A percentile compares a stretch with the other conserved stretches of the same genome.
Evolutionary conservation across 2,329 filamentous ascomycete species (phyloP).

Genomic region (Cercospora beticola): DNA sequence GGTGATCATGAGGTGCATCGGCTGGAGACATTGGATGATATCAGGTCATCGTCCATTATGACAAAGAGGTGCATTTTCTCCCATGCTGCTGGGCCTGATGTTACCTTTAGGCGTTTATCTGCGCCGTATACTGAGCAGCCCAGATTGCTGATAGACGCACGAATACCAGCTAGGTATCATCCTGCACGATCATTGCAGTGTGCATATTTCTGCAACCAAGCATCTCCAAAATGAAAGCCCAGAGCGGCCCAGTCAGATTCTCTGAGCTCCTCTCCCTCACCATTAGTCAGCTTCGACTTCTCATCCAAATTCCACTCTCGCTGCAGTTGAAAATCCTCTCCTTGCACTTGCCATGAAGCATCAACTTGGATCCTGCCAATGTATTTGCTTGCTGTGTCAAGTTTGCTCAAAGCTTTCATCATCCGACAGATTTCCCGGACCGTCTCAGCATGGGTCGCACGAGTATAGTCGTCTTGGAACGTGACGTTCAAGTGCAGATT

Average conservation of each 20-base stretch:
- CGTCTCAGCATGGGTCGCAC: constrained; percentile 23
- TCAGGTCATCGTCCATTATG: constrained; percentile 2
- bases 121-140: neutral
- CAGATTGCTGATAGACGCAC: neutral
- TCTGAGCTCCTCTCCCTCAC: neutral
- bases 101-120: neutral
- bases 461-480: constrained; percentile 30
- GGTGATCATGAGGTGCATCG: constrained; percentile 1
- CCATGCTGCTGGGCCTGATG: neutral
- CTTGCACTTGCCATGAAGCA: constrained; percentile 10
- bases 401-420: constrained; percentile 23
- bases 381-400: constrained; percentile 22
- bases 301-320: constrained; percentile 13
- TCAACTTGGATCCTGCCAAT: constrained; percentile 18
- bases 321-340: constrained; percentile 10
- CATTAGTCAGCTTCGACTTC: neutral
- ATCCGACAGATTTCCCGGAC: constrained; percentile 23
- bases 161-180: neutral
- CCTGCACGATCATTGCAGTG: neutral
- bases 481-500: constrained; percentile 22
- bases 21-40: neutral
- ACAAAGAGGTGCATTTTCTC: neutral
- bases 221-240: constrained; percentile 20
- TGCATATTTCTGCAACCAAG: constrained; percentile 14
- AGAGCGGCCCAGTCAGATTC: constrained; percentile 22